These are phyloP conservation scores for Rhodotorula sp. DNA, from an alignment of 1,284 basidiomycete genomes.

Conservation along the genomic window DNA sequence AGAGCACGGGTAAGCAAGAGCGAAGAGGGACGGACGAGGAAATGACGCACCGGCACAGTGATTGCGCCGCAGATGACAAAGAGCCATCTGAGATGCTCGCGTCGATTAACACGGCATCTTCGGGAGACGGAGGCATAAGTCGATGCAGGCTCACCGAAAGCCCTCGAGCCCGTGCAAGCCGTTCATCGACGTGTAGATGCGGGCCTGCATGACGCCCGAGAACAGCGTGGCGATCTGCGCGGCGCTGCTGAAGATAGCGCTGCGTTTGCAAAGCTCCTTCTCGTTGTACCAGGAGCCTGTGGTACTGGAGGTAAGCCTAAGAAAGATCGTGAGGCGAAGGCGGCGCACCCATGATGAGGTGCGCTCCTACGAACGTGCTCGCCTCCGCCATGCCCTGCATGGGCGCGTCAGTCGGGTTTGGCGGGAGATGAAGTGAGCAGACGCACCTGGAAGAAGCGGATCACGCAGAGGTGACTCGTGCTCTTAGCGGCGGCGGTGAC, in stretches of 20 bases:
- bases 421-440: background rate
- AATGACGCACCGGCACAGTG: conserved; percentile 62
- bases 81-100: conserved; percentile 58
- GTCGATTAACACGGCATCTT: background rate
- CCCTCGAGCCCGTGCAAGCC: conserved; percentile 63
- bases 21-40: background rate
- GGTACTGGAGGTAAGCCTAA: conserved; percentile 58
- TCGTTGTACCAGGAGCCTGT: conserved; percentile 74
- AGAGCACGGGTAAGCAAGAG: background rate
- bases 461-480: conserved; percentile 62
- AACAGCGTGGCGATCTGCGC: conserved; percentile 62
- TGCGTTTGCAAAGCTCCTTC: conserved; percentile 67
- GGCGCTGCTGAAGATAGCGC: conserved; percentile 69
- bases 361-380: conserved; percentile 70
- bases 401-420: conserved; percentile 55
- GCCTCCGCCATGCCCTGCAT: conserved; percentile 69
- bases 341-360: conserved; percentile 65
- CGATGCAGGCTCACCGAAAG: conserved; percentile 60
- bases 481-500: conserved; percentile 39
- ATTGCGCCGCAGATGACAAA: conserved; percentile 72
- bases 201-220: conserved; percentile 68
- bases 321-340: background rate
- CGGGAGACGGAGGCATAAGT: too few relatives aligned
- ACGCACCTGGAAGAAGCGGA: conserved; percentile 62
- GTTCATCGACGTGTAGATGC: conserved; percentile 63